A percentile compares a stretch with the other conserved stretches of the same genome.
These are phyloP conservation scores for Teunomyces cretensis DNA, from an alignment of 805 yeast genomes.

Conservation along the genomic window DNA sequence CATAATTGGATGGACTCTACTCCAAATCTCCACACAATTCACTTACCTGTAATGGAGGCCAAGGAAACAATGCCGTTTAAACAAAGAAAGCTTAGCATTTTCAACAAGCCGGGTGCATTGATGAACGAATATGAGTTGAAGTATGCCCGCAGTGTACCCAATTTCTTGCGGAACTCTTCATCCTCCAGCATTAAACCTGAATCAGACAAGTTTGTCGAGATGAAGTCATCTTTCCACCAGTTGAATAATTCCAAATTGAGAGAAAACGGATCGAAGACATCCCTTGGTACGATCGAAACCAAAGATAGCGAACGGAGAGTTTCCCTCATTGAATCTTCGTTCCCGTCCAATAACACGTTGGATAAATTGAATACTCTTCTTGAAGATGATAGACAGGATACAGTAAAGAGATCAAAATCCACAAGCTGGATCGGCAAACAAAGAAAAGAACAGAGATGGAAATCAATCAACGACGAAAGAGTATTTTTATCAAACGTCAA, in stretches of 20 bases:
- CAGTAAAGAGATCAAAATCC: constrained; percentile 27
- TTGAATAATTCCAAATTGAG: not conserved
- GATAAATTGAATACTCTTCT: not conserved
- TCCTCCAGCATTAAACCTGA: not conserved
- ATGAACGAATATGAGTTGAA: constrained; percentile 7
- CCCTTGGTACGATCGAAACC: not conserved
- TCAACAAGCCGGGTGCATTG: constrained; percentile 1
- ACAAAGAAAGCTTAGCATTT: constrained; percentile 7
- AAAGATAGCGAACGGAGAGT: not conserved
- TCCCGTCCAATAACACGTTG: not conserved
- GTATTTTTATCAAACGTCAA: constrained; percentile 27
- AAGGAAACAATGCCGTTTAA: not conserved
- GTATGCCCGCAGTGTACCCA: constrained; percentile 14
- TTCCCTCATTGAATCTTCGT: not conserved
- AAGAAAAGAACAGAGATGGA: constrained; percentile 20
- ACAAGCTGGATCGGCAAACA: constrained; percentile 17
- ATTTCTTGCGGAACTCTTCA: constrained; percentile 2
- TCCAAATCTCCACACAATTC: constrained; percentile 2
- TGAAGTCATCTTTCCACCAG: constrained; percentile 4
- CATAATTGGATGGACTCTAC: constrained; percentile 23
- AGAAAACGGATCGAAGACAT: not conserved
- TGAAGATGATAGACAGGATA: constrained; percentile 1
- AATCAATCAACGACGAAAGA: constrained; percentile 30
- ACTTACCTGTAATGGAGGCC: not conserved
- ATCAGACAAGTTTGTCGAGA: constrained; percentile 6